Evolutionary conservation across 169 alveolate species (phyloP), one percentile per base, ranked within the genome.

Genomic region (Blepharisma undulans): DNA sequence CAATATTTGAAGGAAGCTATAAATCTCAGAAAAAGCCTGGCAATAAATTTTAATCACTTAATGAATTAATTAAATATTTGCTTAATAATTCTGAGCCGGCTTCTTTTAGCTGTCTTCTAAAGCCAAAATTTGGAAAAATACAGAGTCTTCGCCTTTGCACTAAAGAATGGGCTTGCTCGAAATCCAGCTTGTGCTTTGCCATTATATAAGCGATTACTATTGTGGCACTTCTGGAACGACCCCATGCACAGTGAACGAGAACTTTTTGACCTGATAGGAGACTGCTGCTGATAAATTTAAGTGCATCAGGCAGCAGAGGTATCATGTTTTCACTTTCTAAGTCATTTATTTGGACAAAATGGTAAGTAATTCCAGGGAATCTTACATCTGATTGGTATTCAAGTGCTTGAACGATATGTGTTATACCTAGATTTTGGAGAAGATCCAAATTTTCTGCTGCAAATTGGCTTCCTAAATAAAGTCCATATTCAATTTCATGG

Each of bases 151-250:
- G 10, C 0, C 60, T 22, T 30, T 82, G 33, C 2, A 82, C 89
- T 4, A 82, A n/a, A n/a, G 10, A 7, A 10, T 25, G 27, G 8
- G 89, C 89, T 82, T 59, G 33, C 25, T 82, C 72, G 36, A 82
- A 82, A 59, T 25, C 7, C 0, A 36, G 27, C 29, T 36, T 33
- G 72, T 82, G 27, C n/a, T 82, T 59, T 30, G 48, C 90, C 93
- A 89, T 89, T 33, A 89, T 77, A 34, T 78, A 89, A 25, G 95
- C 93, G 1, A 89, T 91, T 6, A 92, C 92, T 21, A 92, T 74
- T 5, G 92, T 93, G n/a, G 95, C 95, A 59, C 93, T 88, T 25
- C 95, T 90, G 8, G 93, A 89, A 90, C 89, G 89, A 25, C 95
- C 95, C 16, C 92, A 92, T 36, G 89, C 92, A 91, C 95, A 91